Base-by-base conservation (phyloP, 129 eudicot species). In the Saussurea involucrata region DNA sequence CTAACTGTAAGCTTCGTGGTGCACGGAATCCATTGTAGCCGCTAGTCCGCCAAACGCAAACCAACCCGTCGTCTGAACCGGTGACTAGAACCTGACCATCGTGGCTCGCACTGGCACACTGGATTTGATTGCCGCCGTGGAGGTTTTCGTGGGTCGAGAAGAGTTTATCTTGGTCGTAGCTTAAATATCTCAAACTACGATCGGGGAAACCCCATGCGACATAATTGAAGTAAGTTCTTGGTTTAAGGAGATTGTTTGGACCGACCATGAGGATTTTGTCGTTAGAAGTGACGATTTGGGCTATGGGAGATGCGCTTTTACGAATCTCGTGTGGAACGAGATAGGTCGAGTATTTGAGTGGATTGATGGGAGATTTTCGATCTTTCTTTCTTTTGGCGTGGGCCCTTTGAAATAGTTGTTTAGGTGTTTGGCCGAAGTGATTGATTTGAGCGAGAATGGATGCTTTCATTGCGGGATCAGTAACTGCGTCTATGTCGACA, bases 201-300 rank as follows among this genome's bases (percentile, higher is more conserved):
- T 95, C 99, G 0, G 99, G 97, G 69, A 95, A 95, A 32, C 99
- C 99, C 99, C 99, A 95, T 6, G 97, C 94, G 13, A 95, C 96
- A 63, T 89, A 91, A 74, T 83, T 95, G 24, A 88, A 63, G 24
- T 86, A 92, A 1, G 92, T 88, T 80, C 92, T 78, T 6, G 99
- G 97, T 82, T 95, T 92, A 21, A 95, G 82, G 28, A 95, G 74
- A 74, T 76, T 92, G 72, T 91, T 90, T 71, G 92, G 67, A 8
- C 97, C 89, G 12, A 89, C 96, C 68, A 91, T 68, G 42, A 91
- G 86, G 63, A 91, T 81, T 76, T 94, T 94, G 86, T 94, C 98
- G 72, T 80, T 86, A 36, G 83, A 55, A 31, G 87, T 82, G 22
- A 87, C 81, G 64, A 89, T 88, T 67, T 92, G 97, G 24, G 93